These are phyloP conservation scores for Agapanthus africanus DNA, from an alignment of 106 monocot species.

Conservation along the genomic window DNA sequence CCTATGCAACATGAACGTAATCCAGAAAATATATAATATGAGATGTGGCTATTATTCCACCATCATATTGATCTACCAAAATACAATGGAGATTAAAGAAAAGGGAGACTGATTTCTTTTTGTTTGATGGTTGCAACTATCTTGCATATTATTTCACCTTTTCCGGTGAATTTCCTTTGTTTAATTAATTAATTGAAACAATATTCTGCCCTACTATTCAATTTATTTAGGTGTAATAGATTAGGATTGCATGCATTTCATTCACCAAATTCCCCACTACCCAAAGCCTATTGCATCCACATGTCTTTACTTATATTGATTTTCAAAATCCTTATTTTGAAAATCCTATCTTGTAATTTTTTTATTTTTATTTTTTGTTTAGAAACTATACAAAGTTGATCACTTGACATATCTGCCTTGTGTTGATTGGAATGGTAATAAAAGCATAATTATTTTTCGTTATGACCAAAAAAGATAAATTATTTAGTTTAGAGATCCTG, in stretches of 20 bases:
- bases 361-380: background rate
- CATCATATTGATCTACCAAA: background rate
- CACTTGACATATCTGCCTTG: background rate
- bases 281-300: no score
- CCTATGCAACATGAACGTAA: background rate
- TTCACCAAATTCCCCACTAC: no score
- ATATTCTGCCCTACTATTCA: background rate
- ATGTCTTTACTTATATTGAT: no score
- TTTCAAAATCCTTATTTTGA: no score
- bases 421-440: background rate
- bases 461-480: background rate
- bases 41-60: background rate
- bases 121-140: background rate
- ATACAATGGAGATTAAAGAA: background rate
- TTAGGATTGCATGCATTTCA: background rate
- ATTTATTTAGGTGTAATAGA: background rate
- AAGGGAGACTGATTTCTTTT: background rate
- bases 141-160: background rate
- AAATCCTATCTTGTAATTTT: no score
- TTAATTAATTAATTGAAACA: background rate
- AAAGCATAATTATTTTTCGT: background rate
- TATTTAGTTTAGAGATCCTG: background rate
- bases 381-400: background rate
- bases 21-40: background rate
- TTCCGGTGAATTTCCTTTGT: background rate